Conservation (phyloP, 2,329 filamentous ascomycete species). For the Epichloe glyceriae region DNA sequence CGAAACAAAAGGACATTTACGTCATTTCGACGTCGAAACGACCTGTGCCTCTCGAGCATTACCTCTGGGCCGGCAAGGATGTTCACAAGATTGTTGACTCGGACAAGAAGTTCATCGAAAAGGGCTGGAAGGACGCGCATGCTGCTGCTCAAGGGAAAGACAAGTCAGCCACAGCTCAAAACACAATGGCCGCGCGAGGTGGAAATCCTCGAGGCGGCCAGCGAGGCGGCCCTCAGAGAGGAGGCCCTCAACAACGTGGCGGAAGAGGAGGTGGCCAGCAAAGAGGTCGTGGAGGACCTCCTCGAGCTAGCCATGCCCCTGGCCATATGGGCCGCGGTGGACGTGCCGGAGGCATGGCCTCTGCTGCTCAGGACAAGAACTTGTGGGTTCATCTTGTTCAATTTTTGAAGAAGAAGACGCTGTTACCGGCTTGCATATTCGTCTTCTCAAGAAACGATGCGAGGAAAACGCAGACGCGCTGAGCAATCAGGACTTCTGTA, state of each 20-base stretch:
- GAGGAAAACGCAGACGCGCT: constrained; percentile 95
- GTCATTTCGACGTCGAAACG: constrained; percentile 96
- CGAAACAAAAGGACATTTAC: constrained; percentile 98
- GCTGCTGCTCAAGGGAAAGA: constrained; percentile 69
- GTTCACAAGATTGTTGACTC: constrained; percentile 92
- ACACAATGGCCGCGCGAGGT: constrained; percentile 23
- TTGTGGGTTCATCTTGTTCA: constrained; percentile 95
- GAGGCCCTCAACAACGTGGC: constrained; percentile 31
- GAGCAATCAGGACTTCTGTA: constrained; percentile 91
- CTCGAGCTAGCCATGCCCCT: constrained; percentile 46
- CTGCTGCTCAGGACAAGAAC: constrained; percentile 87
- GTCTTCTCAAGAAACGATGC: constrained; percentile 95
- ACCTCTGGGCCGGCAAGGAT: constrained; percentile 84
- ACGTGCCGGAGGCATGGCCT: constrained; percentile 72
- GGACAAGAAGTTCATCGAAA: constrained; percentile 82
- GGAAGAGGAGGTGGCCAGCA: constrained; percentile 28
- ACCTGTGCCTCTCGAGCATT: constrained; percentile 90
- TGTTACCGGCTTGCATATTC: constrained; percentile 91
- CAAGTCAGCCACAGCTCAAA: constrained; percentile 43
- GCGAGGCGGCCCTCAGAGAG: constrained; percentile 30
- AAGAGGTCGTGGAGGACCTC: constrained; percentile 38
- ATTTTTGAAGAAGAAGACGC: constrained; percentile 71
- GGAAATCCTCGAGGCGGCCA: constrained; percentile 23
- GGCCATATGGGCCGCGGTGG: constrained; percentile 88
- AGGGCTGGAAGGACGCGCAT: constrained; percentile 91